Evolutionary conservation across 83 land plant species (phyloP), one percentile per base, ranked within the genome.

Genomic region (Isoetes engelmannii): DNA sequence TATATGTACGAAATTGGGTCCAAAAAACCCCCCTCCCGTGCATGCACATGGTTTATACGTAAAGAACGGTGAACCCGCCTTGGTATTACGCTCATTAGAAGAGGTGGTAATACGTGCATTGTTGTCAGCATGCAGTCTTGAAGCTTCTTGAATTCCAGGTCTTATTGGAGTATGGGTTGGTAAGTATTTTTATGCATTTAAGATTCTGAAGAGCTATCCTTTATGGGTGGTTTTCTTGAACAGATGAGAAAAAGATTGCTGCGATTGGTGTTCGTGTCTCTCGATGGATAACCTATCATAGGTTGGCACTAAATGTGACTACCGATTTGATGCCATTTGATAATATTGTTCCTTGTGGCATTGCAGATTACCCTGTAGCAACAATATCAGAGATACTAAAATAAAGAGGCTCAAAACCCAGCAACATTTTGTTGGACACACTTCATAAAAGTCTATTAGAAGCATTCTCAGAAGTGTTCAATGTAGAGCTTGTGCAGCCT

Each of bases 81-180:
- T n/a, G n/a, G n/a, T n/a, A n/a, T n/a, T n/a, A n/a, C n/a, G n/a
- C n/a, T n/a, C n/a, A 4, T 87, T 92, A 47, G 98, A 92, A 71
- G 96, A 92, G 72, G 96, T 92, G 58, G 81, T 89, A 13, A 87
- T 92, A 18, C 84, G 92, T 46, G 87, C 79, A 60, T 82, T 92
- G 28, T 80, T 76, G 57, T 57, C 74, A 5, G 61, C 89, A 57
- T 87, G 86, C 73, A 69, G 83, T 48, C 68, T 92, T 45, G 71
- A 79, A 45, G 89, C 92, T 56, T 76, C 82, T 17, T 79, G 96
- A 17, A 19, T 84, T 49, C 74, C 84, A 4, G 96, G 92, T 8
- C 73, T 87, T 3, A 92, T 92, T 12, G 96, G 98, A 12, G 96
- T 92, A 62, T 92, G 98, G 98, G 79, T 89, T 60, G 98, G 89